A percentile compares a stretch with the other conserved stretches of the same genome.
Conservation (phyloP, 306 rosid species). For the Cucumis melo region DNA sequence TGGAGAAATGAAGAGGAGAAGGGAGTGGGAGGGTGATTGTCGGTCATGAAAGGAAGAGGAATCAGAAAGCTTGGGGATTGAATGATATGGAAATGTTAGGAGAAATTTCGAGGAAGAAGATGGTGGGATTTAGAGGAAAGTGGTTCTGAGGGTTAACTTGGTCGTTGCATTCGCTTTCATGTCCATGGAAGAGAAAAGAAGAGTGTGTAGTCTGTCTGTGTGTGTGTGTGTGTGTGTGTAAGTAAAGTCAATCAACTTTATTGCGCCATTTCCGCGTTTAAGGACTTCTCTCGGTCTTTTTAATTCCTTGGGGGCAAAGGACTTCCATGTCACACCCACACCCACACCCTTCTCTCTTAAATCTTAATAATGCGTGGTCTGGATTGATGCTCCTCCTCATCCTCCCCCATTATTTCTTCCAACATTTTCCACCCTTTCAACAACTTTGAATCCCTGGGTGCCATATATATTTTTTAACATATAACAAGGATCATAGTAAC, state of each 20-base stretch:
- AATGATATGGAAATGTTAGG: neutral
- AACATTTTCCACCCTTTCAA: no score
- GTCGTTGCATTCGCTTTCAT: neutral
- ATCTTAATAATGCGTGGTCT: no score
- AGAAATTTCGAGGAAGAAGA: neutral
- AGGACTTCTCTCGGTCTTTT: neutral
- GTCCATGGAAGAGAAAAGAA: neutral
- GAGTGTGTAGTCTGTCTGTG: no score
- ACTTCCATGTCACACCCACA: no score
- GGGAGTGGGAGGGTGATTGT: neutral
- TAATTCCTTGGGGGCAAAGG: no score
- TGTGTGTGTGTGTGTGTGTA: neutral
- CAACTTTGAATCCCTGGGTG: no score
- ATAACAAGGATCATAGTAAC: no score
- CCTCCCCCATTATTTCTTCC: no score
- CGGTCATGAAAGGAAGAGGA: neutral
- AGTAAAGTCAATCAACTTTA: neutral
- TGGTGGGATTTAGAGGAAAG: no score
- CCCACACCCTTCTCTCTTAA: no score
- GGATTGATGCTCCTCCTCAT: no score
- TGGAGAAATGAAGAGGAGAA: neutral
- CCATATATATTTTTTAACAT: no score
- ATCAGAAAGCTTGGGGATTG: neutral
- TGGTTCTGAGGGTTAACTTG: neutral
- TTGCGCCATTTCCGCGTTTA: neutral